Evolutionary conservation across 495 filamentous ascomycete species (phyloP).

Genomic region (Penicillium subrubescens): DNA sequence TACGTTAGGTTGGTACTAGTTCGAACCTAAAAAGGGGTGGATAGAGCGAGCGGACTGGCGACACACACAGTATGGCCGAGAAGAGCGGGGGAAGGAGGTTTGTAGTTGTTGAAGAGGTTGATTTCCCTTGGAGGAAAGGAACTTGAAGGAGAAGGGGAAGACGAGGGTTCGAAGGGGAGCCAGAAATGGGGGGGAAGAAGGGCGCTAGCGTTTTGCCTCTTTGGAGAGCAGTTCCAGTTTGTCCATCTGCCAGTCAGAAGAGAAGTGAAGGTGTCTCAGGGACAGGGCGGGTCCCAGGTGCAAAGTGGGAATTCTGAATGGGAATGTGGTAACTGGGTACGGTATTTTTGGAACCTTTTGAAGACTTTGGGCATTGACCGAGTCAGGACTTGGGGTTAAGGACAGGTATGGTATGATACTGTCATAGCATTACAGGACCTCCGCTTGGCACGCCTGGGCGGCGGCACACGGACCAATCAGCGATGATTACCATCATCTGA

Average conservation of each 20-base stretch:
- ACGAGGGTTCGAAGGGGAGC: slow-evolving; percentile 8
- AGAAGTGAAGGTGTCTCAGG: slow-evolving; percentile 3
- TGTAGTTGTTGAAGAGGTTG: slow-evolving; percentile 11
- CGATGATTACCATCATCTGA: background rate
- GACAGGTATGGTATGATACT: background rate
- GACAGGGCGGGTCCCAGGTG: background rate
- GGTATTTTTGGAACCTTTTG: background rate
- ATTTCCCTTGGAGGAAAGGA: slow-evolving; percentile 6
- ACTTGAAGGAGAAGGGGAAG: slow-evolving; percentile 7
- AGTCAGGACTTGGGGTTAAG: background rate
- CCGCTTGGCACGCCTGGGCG: background rate
- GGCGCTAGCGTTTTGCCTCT: slow-evolving; percentile 7
- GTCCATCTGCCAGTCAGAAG: background rate
- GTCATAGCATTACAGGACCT: background rate
- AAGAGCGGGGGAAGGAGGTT: slow-evolving; percentile 18
- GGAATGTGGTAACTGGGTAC: slow-evolving; percentile 9
- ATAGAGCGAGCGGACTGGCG: slow-evolving; percentile 39
- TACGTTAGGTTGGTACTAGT: slow-evolving; percentile 13
- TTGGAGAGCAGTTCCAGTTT: background rate
- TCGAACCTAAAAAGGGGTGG: slow-evolving; percentile 7
- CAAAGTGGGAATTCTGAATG: background rate
- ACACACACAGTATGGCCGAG: slow-evolving; percentile 43
- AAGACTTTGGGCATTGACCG: no score
- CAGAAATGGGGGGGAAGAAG: background rate
- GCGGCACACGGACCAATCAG: background rate